Conservation (phyloP, 2,329 filamentous ascomycete species). For the Arthrobotrys conoides region DNA sequence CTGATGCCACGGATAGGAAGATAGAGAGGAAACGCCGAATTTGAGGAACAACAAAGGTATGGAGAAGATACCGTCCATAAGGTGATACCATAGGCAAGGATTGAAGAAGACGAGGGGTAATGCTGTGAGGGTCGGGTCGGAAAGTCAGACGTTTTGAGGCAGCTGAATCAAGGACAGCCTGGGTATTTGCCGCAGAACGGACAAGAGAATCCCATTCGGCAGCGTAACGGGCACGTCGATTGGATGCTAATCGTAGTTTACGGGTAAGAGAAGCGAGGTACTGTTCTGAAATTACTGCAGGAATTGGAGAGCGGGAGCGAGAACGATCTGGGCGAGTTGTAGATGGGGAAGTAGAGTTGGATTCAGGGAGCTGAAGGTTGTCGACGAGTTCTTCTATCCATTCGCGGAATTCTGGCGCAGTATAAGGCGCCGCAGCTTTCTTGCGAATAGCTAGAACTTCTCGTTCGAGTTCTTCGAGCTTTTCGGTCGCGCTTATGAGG, state of each 20-base stretch:
- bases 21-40: slow-evolving; percentile 76
- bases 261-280: slow-evolving; percentile 92
- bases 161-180: slow-evolving; percentile 86
- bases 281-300: slow-evolving; percentile 84
- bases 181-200: slow-evolving; percentile 79
- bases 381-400: slow-evolving; percentile 97
- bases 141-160: slow-evolving; percentile 83
- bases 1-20: slow-evolving; percentile 80
- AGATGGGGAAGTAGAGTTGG: slow-evolving; percentile 33
- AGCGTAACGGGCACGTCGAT: slow-evolving; percentile 84
- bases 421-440: slow-evolving; percentile 78
- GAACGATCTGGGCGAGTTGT: slow-evolving; percentile 64
- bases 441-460: slow-evolving; percentile 84
- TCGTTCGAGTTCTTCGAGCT: slow-evolving; percentile 83
- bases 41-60: slow-evolving; percentile 81
- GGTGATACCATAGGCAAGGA: slow-evolving; percentile 79
- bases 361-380: slow-evolving; percentile 78
- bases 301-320: slow-evolving; percentile 68
- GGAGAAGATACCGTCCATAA: slow-evolving; percentile 82
- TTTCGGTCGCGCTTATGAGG: slow-evolving; percentile 84
- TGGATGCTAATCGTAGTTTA: slow-evolving; percentile 83
- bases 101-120: slow-evolving; percentile 69
- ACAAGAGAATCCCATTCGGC: slow-evolving; percentile 89
- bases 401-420: slow-evolving; percentile 81
- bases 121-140: slow-evolving; percentile 56